Evolutionary conservation across 2,329 filamentous ascomycete species (phyloP), one percentile per base, ranked within the genome.

Genomic region (Colletotrichum lupini): DNA sequence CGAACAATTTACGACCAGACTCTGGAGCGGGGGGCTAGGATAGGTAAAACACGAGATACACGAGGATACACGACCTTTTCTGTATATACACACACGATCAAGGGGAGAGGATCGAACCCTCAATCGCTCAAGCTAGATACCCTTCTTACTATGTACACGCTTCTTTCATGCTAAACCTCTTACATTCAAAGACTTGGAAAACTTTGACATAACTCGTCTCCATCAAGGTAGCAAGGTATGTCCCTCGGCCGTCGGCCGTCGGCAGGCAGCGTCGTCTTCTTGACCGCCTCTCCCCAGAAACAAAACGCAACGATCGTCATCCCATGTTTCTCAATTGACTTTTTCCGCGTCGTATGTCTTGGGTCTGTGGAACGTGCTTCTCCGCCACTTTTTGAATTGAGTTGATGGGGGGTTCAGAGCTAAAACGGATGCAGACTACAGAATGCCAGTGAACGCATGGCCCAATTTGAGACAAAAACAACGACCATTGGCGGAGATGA

Each of bases 111-210:
- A 42, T 42, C 22, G 56, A 26, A 26, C 46, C 35, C 57, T 42
- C 71, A 58, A 71, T 73, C 71, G 67, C 37, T 42, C 37, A 42
- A 42, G 37, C 35, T 73, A 66, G 67, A 73, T 73, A 73, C 71
- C 71, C 71, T 65, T 73, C 56, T 26, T 35, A 64, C 16, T 28
- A 57, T 66, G 71, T 71, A 73, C 49, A 66, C 46, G 35, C 11
- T n/a, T 30, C 24, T 11, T 49, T 9, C 32, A 35, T n/a, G 7
- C 19, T 9, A 19, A 9, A 49, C 19, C 19, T n/a, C 19, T 49
- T 19, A 5, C 19, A 49, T 16, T n/a, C 19, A 49, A 8, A 14
- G 12, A 30, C 28, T 11, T 28, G 52, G 55, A 53, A 24, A 19
- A 57, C 28, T 35, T 26, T 19, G 6, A 16, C 32, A 42, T 9